Evolutionary conservation across 805 yeast genomes (phyloP).

Genomic region (Candida ficus): DNA sequence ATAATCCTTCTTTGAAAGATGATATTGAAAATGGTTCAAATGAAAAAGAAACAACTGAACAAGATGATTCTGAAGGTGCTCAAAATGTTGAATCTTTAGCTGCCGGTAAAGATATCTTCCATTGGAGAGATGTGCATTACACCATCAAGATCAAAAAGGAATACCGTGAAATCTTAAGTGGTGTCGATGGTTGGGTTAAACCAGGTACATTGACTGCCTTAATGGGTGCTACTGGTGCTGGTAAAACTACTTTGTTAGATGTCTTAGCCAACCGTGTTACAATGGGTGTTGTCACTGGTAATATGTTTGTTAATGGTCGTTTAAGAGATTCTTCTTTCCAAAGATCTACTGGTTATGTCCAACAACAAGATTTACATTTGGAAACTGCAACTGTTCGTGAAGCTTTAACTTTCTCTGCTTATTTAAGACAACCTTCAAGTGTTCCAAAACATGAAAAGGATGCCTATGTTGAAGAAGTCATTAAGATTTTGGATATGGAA

Average conservation of each 20-base stretch:
- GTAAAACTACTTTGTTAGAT: constrained; percentile 70
- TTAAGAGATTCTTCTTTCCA: constrained; percentile 57
- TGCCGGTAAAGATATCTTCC: constrained; percentile 50
- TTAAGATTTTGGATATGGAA: constrained; percentile 58
- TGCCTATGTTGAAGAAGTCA: constrained; percentile 60
- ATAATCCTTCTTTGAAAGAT: constrained; percentile 25
- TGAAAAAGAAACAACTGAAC: constrained; percentile 25
- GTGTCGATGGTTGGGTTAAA: constrained; percentile 77
- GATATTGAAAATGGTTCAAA: constrained; percentile 22
- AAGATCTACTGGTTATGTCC: constrained; percentile 53
- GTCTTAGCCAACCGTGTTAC: constrained; percentile 67
- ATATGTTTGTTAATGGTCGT: constrained; percentile 60
- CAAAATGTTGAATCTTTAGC: constrained; percentile 24
- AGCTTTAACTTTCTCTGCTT: constrained; percentile 61
- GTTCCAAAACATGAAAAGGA: constrained; percentile 53
- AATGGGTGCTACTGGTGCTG: constrained; percentile 79
- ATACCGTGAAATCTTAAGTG: constrained; percentile 52
- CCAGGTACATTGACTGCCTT: constrained; percentile 78
- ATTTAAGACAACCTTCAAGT: constrained; percentile 55
- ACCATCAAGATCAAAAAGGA: constrained; percentile 59
- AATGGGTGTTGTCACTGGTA: constrained; percentile 65
- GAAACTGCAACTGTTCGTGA: constrained; percentile 68
- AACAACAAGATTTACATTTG: constrained; percentile 71
- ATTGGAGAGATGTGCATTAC: constrained; percentile 73
- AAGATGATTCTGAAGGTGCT: constrained; percentile 14